A percentile compares a stretch with the other conserved stretches of the same genome.
phyloP scores from a whole-genome alignment of 2,329 filamentous ascomycete species.

The Fusarium globosum region DNA sequence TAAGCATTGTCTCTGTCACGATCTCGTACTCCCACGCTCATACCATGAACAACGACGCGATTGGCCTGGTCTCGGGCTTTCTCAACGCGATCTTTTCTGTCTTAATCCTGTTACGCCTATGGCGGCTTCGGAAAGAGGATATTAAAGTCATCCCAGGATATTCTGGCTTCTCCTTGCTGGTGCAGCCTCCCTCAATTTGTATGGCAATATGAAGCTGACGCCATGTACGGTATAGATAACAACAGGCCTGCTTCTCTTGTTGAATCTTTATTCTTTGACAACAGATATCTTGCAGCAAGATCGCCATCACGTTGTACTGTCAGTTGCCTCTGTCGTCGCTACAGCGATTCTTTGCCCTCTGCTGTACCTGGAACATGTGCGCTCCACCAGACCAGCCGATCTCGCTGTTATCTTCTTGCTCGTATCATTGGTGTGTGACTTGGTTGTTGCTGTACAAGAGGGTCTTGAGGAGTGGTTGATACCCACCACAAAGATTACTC shows the following conservation, averaged over 20 bases:
- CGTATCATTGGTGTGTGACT: not conserved
- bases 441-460: not conserved
- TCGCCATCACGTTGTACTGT: fast-evolving
- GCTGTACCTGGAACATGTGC: not conserved
- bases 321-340: not conserved
- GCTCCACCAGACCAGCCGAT: not conserved
- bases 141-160: not conserved
- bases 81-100: fast-evolving
- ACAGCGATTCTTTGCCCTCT: not conserved
- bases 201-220: not conserved
- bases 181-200: fast-evolving
- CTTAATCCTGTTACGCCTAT: not conserved
- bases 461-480: fast-evolving
- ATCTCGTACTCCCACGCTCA: fast-evolving
- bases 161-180: not conserved
- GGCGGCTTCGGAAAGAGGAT: not conserved
- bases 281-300: fast-evolving
- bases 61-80: not conserved
- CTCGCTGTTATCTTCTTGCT: not conserved
- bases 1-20: not conserved
- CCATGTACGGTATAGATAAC: not conserved
- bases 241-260: not conserved
- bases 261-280: not conserved
- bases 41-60: not conserved
- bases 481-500: not conserved